phyloP scores from a whole-genome alignment of 2,329 filamentous ascomycete species.

The Cercospora sojina region DNA sequence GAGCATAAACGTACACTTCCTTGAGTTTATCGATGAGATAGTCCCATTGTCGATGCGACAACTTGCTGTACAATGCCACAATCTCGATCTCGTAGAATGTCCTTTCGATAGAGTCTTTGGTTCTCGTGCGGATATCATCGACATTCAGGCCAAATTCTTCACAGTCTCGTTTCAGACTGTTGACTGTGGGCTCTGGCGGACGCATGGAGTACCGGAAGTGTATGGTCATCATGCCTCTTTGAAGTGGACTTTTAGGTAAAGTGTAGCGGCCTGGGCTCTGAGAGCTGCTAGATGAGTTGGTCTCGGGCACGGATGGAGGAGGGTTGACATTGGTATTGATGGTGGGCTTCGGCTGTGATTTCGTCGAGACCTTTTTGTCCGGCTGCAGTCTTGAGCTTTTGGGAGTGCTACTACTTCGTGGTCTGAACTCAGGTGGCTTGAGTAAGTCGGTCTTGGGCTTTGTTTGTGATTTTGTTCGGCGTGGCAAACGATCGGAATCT shows the following conservation, averaged over 20 bases:
- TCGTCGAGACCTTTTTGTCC: background rate
- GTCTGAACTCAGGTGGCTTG: background rate
- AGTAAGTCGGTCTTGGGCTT: background rate
- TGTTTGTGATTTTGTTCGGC: background rate
- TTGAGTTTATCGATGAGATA: background rate
- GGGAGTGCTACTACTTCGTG: conserved; percentile 1
- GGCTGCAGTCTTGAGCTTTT: background rate
- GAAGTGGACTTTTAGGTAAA: background rate
- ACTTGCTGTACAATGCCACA: background rate
- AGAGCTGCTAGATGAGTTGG: background rate
- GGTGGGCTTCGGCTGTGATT: background rate
- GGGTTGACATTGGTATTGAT: background rate
- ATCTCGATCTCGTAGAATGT: conserved; percentile 7
- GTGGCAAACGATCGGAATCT: background rate
- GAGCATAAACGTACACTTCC: conserved; percentile 1
- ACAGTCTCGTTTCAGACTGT: background rate
- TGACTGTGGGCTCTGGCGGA: background rate
- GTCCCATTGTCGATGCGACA: background rate
- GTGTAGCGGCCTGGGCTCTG: background rate
- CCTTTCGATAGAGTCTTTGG: conserved; percentile 1
- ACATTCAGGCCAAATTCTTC: background rate
- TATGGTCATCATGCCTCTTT: background rate
- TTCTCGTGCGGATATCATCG: background rate
- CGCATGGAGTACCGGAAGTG: conserved; percentile 3
- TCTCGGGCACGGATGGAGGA: background rate